Percentiles rank a stretch among this genome's conserved stretches.
These are phyloP conservation scores for Pythium sp. DNA, from an alignment of 352 stramenopile species.

Conservation along the genomic window DNA sequence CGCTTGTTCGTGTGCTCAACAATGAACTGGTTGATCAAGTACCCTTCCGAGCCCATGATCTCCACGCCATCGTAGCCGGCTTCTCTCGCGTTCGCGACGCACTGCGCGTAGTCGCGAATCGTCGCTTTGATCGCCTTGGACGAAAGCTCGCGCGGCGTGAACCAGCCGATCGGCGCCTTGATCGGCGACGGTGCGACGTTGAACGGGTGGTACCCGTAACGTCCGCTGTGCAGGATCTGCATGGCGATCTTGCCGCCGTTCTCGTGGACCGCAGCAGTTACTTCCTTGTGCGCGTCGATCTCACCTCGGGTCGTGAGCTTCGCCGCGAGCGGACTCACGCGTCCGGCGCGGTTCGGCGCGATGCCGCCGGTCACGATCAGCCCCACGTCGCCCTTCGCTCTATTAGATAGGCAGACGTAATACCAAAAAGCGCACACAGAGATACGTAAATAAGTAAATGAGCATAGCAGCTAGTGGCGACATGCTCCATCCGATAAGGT, in stretches of 20 bases:
- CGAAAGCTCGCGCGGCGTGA: conserved; percentile 86
- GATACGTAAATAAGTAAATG: too few species aligned
- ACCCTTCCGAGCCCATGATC: conserved; percentile 98
- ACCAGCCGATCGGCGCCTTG: conserved; percentile 93
- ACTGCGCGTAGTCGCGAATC: conserved; percentile 93
- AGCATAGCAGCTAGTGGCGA: too few species aligned
- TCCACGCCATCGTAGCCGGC: conserved; percentile 98
- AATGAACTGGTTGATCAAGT: conserved; percentile 99
- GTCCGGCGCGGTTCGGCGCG: conserved; percentile 92
- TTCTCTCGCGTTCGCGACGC: conserved; percentile 74
- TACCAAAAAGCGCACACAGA: too few species aligned
- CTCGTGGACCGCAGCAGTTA: conserved; percentile 93
- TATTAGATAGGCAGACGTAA: too few species aligned
- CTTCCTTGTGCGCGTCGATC: conserved; percentile 87
- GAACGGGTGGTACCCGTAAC: conserved; percentile 97
- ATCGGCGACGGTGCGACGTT: conserved; percentile 90
- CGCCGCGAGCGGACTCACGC: conserved; percentile 90
- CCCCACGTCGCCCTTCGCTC: conserved; percentile 90
- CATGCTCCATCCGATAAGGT: too few species aligned
- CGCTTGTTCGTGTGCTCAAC: conserved; percentile 93
- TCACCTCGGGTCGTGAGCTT: conserved; percentile 92
- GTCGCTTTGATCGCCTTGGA: conserved; percentile 84
- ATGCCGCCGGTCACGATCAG: conserved; percentile 95
- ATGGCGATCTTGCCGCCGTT: conserved; percentile 85
- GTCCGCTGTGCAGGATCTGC: conserved; percentile 92